Evolutionary conservation across 495 filamentous ascomycete species (phyloP).

Genomic region (Cercophora newfieldiana): DNA sequence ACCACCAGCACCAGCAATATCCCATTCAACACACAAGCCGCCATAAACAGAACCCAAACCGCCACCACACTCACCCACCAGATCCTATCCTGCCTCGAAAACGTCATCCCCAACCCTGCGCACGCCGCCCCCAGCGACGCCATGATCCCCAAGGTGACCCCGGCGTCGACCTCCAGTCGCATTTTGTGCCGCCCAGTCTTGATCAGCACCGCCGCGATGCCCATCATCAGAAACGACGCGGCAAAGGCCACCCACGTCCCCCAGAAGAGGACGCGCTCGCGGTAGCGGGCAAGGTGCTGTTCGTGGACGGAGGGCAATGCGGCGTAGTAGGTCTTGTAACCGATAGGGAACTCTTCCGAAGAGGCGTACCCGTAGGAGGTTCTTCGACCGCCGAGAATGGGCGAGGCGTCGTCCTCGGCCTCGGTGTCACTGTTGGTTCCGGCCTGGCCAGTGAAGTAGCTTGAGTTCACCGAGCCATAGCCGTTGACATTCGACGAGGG

Average conservation of each 20-base stretch:
- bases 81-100: constrained; percentile 44
- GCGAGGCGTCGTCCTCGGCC: constrained; percentile 26
- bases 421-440: constrained; percentile 32
- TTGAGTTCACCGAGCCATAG: constrained; percentile 12
- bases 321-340: constrained; percentile 46
- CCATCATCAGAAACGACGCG: constrained; percentile 52
- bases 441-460: constrained; percentile 24
- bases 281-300: constrained; percentile 40
- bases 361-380: constrained; percentile 32
- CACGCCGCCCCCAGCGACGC: constrained; percentile 55
- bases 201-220: constrained; percentile 54
- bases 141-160: constrained; percentile 59
- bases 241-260: constrained; percentile 46
- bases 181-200: constrained; percentile 54
- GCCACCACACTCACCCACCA: constrained; percentile 42
- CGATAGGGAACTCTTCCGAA: constrained; percentile 37
- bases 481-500: constrained; percentile 13
- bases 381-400: constrained; percentile 24
- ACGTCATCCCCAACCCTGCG: constrained; percentile 51
- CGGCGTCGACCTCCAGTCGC: constrained; percentile 58
- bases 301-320: constrained; percentile 44
- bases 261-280: constrained; percentile 49
- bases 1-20: constrained; percentile 51
- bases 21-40: constrained; percentile 51
- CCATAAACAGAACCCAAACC: constrained; percentile 47